These are phyloP conservation scores for Solanum stenotomum DNA, from an alignment of 257 asterid species.

Conservation along the genomic window DNA sequence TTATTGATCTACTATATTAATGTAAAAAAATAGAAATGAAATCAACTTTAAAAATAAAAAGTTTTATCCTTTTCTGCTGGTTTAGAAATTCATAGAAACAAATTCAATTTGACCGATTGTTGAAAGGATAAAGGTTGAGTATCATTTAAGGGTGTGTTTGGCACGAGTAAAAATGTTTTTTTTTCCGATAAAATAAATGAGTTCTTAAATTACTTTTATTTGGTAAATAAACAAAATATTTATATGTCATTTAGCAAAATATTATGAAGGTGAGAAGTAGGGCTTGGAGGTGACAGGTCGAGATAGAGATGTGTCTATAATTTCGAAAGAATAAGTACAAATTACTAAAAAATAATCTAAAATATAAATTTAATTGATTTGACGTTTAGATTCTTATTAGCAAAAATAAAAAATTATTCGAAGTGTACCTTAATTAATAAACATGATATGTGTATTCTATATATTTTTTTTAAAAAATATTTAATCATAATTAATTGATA, in stretches of 20 bases:
- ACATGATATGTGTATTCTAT: too few species aligned
- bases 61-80: neutral
- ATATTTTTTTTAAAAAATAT: too few species aligned
- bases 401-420: too few species aligned
- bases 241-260: too few species aligned
- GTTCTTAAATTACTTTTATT: too few species aligned
- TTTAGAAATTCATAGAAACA: neutral
- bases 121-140: neutral
- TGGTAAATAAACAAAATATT: neutral
- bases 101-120: neutral
- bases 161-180: neutral
- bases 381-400: neutral
- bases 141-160: neutral
- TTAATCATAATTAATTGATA: too few species aligned
- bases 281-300: too few species aligned
- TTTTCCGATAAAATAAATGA: too few species aligned
- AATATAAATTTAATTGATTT: too few species aligned
- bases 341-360: too few species aligned
- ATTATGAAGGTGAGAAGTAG: too few species aligned
- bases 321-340: neutral
- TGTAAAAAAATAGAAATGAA: neutral
- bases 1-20: neutral
- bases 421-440: too few species aligned
- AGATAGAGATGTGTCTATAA: neutral
- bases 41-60: neutral